Evolutionary conservation across 306 rosid species (phyloP), one percentile per base, ranked within the genome.

Genomic region (Comarum palustre): DNA sequence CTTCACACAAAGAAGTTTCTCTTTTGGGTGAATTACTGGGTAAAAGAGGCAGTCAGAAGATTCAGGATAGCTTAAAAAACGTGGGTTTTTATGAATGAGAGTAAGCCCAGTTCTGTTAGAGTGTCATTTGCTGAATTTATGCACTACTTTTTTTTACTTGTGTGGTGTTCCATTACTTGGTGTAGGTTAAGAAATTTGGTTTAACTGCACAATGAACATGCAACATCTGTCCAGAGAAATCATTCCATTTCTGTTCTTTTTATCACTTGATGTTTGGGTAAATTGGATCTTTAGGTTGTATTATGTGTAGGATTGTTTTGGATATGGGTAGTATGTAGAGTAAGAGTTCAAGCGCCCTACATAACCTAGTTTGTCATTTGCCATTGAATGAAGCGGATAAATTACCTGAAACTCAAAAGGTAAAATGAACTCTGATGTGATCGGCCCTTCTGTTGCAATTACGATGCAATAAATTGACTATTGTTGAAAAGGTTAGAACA

Each of bases 61-160:
- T 27, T 58, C 36, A 5, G 22, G 57, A 43, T 59, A 7, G 48
- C 36, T 51, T 3, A 34, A 47, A 25, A 36, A 36, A 36, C 24
- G 25, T 70, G 69, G 55, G 64, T 74, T 74, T 61, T 75, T 22
- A 61, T 10, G 14, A 64, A 5, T 52, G 68, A 63, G 20, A 47
- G 31, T 7, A 38, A 6, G 63, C 68, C 70, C 10, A 6, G 31
- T 48, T 73, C n/a, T 11, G 14, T 43, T 13, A 20, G 15, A 15
- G 46, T 43, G 47, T 32, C 38, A 31, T 57, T 43, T 57, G n/a
- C 74, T 46, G 38, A 47, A 32, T 27, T 11, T 29, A 11, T 48
- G 61, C 48, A 3, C 19, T 71, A 14, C 17, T 54, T 8, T 38
- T 54, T n/a, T 58, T 76, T n/a, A 38, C 52, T 64, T 55, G 76